Conservation (phyloP, 2,329 filamentous ascomycete genomes). For the Neofusicoccum laricinum region DNA sequence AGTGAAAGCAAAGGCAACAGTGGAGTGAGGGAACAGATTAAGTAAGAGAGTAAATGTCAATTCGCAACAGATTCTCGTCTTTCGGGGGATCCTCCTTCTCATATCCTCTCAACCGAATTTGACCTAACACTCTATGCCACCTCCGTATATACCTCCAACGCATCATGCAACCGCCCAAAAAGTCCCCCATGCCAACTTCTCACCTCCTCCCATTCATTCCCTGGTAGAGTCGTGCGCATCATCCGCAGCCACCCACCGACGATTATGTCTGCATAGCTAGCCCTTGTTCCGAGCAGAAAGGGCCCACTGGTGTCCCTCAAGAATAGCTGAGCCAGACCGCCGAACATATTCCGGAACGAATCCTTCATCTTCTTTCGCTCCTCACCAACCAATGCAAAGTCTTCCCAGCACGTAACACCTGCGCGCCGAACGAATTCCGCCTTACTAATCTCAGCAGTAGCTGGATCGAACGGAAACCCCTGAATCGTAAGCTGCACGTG, state of each 20-base stretch:
- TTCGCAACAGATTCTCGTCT: no score
- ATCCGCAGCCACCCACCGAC: constrained; percentile 57
- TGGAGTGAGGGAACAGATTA: no score
- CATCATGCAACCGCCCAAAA: constrained; percentile 52
- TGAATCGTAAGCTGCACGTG: constrained; percentile 42
- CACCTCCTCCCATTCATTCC: constrained; percentile 48
- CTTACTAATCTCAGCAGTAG: constrained; percentile 42
- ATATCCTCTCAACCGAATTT: no score
- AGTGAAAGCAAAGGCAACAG: no score
- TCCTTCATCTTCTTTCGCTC: constrained; percentile 37
- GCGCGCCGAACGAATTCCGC: constrained; percentile 51
- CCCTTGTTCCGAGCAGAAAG: constrained; percentile 46
- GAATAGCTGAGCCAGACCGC: constrained; percentile 44
- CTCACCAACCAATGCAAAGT: constrained; percentile 37
- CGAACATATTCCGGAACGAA: constrained; percentile 44
- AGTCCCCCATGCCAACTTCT: constrained; percentile 50
- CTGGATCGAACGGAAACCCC: constrained; percentile 52
- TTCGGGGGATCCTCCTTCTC: no score
- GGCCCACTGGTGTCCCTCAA: constrained; percentile 41
- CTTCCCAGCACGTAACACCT: constrained; percentile 44
- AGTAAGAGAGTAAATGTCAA: no score
- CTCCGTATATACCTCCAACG: constrained; percentile 24
- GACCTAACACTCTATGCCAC: background rate
- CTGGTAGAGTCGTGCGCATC: constrained; percentile 40
- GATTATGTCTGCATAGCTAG: constrained; percentile 56